Percentiles rank a stretch among this genome's conserved stretches.
Conservation (phyloP, 1,284 basidiomycete species). For the Sanghuangporus weigelae region DNA sequence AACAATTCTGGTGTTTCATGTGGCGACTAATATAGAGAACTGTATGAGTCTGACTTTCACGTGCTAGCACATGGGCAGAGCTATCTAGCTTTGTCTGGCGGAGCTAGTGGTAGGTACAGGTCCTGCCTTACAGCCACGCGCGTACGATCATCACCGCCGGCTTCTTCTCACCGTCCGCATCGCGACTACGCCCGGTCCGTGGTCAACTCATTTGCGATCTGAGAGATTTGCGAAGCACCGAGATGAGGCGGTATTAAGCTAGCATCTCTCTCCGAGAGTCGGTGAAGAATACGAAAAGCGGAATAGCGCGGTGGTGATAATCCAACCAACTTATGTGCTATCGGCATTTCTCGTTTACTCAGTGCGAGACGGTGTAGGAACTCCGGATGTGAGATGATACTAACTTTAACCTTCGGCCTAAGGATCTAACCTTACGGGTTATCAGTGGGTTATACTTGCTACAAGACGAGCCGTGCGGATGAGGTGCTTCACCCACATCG, state of each 20-base stretch:
- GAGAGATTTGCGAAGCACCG: not conserved
- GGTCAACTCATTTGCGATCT: not conserved
- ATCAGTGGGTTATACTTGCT: no score
- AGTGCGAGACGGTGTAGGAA: not conserved
- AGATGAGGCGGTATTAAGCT: not conserved
- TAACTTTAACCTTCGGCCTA: no score
- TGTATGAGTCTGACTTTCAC: not conserved
- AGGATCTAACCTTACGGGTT: no score
- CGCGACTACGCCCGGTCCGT: not conserved
- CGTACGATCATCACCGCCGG: not conserved
- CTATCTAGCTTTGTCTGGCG: not conserved
- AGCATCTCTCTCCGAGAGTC: not conserved
- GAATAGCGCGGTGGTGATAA: not conserved
- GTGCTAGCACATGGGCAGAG: not conserved
- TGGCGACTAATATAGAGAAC: not conserved
- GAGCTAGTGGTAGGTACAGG: not conserved
- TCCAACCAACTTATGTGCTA: not conserved
- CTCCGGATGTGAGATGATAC: not conserved
- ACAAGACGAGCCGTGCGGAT: no score
- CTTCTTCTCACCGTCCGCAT: not conserved
- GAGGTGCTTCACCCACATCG: not conserved
- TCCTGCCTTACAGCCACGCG: not conserved
- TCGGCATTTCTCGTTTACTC: not conserved
- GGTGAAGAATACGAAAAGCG: not conserved
- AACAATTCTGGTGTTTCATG: not conserved